These are phyloP conservation scores for Neurospora sp. DNA, from an alignment of 495 filamentous ascomycete genomes.

Conservation along the genomic window DNA sequence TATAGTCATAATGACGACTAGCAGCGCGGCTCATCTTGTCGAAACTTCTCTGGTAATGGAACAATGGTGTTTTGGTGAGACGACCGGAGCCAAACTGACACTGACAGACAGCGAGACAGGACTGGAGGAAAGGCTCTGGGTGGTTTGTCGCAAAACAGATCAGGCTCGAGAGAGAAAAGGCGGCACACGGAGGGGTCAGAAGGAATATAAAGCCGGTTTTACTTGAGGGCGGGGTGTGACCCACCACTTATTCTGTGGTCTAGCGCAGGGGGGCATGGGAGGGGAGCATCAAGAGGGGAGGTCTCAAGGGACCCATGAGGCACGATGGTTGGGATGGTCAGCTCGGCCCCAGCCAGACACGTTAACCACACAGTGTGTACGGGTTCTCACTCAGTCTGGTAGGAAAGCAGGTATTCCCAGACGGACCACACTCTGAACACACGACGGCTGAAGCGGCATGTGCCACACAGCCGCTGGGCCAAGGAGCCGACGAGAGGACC, in stretches of 20 bases:
- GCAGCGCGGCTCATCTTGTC: background rate
- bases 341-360: background rate
- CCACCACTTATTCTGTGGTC: conserved; percentile 24
- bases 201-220: conserved; percentile 17
- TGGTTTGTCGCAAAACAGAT: background rate
- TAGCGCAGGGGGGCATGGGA: conserved; percentile 2
- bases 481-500: conserved; percentile 1
- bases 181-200: conserved; percentile 21
- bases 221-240: conserved; percentile 22
- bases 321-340: background rate
- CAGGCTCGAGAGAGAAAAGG: conserved; percentile 1
- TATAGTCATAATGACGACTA: conserved; percentile 15
- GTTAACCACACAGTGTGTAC: background rate
- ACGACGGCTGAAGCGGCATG: conserved; percentile 7
- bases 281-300: background rate
- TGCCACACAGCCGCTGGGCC: conserved; percentile 3
- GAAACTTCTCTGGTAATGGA: background rate
- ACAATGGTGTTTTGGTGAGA: background rate
- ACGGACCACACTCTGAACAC: background rate
- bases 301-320: background rate
- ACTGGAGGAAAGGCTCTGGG: background rate
- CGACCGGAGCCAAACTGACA: background rate
- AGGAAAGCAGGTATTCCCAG: background rate
- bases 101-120: background rate
- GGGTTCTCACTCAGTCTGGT: background rate